Percentiles rank a stretch among this genome's conserved stretches.
Evolutionary conservation across 1,284 basidiomycete genomes (phyloP).

Genomic region (Melanopsichium pennsylvanicum): DNA sequence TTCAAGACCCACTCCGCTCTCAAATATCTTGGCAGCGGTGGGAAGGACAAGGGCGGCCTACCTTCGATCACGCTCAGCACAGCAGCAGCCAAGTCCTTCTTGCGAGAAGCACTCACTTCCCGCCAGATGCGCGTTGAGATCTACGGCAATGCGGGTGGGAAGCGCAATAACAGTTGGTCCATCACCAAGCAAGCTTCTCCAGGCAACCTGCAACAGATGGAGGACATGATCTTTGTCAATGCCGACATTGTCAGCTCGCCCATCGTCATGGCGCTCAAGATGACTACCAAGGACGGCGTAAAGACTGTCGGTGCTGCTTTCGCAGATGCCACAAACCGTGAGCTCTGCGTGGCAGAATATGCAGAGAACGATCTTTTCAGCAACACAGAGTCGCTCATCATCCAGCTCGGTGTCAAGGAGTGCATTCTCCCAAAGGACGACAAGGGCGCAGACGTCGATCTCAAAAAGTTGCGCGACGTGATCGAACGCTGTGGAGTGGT

Average conservation of each 20-base stretch:
- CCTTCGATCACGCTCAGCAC: slow-evolving; percentile 77
- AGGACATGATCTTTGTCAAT: slow-evolving; percentile 88
- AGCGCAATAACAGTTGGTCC: slow-evolving; percentile 74
- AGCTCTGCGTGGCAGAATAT: slow-evolving; percentile 79
- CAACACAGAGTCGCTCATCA: slow-evolving; percentile 93
- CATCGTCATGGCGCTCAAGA: slow-evolving; percentile 87
- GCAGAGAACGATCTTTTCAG: slow-evolving; percentile 95
- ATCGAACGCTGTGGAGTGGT: slow-evolving; percentile 91
- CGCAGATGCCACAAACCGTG: slow-evolving; percentile 70
- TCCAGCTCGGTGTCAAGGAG: slow-evolving; percentile 96
- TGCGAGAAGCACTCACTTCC: slow-evolving; percentile 87
- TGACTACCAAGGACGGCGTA: slow-evolving; percentile 72
- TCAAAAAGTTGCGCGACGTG: slow-evolving; percentile 67
- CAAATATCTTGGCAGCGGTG: slow-evolving; percentile 56
- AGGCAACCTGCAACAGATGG: slow-evolving; percentile 90
- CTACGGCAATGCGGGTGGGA: slow-evolving; percentile 68
- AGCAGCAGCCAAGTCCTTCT: slow-evolving; percentile 82
- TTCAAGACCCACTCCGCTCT: slow-evolving; percentile 65
- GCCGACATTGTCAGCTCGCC: slow-evolving; percentile 85
- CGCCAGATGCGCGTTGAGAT: slow-evolving; percentile 96
- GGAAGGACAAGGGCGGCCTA: slow-evolving; percentile 46
- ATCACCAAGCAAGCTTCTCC: slow-evolving; percentile 90
- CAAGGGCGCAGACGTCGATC: slow-evolving; percentile 76
- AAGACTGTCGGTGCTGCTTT: slow-evolving; percentile 71
- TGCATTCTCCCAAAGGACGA: slow-evolving; percentile 73